Conservation (phyloP, 352 stramenopile genomes). For the Lagenidium giganteum region DNA sequence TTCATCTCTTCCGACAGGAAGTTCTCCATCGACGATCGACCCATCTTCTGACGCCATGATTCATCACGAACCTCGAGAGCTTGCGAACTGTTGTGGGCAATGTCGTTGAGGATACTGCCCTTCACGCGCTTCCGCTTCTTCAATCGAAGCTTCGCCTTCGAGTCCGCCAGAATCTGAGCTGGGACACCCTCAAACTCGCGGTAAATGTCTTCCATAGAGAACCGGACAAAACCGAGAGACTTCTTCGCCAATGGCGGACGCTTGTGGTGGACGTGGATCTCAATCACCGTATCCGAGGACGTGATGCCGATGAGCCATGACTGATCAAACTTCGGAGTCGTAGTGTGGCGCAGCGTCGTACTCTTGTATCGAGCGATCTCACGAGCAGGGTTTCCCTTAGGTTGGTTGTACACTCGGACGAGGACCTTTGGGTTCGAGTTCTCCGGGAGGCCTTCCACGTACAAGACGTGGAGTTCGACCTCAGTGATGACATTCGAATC, state of each 20-base stretch:
- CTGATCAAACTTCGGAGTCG: constrained; percentile 72
- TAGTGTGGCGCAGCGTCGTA: constrained; percentile 53
- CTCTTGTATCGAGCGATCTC: constrained; percentile 70
- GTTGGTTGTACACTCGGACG: constrained; percentile 55
- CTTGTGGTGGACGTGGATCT: constrained; percentile 80
- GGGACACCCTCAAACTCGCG: constrained; percentile 74
- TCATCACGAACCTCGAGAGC: constrained; percentile 60
- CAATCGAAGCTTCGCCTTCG: constrained; percentile 65
- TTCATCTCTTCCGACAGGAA: constrained; percentile 26
- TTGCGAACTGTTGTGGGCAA: constrained; percentile 30
- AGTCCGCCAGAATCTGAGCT: constrained; percentile 60
- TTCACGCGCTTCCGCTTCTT: constrained; percentile 75
- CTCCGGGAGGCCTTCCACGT: constrained; percentile 59
- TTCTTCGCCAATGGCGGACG: constrained; percentile 84
- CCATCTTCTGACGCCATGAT: constrained; percentile 59
- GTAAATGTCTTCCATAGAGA: constrained; percentile 85
- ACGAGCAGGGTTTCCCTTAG: constrained; percentile 30
- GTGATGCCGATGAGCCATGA: constrained; percentile 76
- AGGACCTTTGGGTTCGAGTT: constrained; percentile 70
- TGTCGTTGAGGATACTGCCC: constrained; percentile 74
- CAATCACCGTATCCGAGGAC: constrained; percentile 72
- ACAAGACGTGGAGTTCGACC: constrained; percentile 71
- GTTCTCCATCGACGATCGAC: constrained; percentile 23
- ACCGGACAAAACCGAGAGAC: constrained; percentile 54
- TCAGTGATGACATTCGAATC: constrained; percentile 87